Evolutionary conservation across 2,329 filamentous ascomycete species (phyloP), one percentile per base, ranked within the genome.

Genomic region (Teratosphaeria gauchensis): DNA sequence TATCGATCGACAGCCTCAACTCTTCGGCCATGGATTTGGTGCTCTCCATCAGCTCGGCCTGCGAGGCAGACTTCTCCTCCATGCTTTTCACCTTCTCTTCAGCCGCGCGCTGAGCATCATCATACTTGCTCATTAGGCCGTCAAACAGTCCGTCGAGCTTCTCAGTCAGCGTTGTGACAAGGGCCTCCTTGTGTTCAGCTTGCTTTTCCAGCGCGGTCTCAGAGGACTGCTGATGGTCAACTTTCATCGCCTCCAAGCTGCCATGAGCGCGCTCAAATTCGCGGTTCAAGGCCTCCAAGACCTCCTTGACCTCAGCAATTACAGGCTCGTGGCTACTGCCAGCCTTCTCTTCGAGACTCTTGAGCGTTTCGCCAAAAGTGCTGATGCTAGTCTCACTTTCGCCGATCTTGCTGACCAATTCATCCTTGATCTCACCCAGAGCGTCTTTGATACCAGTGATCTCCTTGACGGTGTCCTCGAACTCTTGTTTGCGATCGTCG

Each of bases 231-330:
- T 84, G 89, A 2, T 86, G 82, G 62, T 95, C 90, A n/a, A 90
- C 79, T 75, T 92, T 94, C 56, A 86, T 82, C 6, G 87, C 88
- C 58, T 89, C 87, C 28, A 94, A 81, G n/a, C 88, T 84, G 16
- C 86, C 85, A 65, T 90, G 88, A 11, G 89, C 87, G 62, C 92
- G 88, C 67, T 96, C 91, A 61, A 97, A 96, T 70, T 96, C 92
- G 1, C 83, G 77, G 72, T 88, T 91, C 74, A 97, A 85, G 2
- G 85, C 83, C 67, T 88, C 85, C 67, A 86, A 80, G 59, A 92
- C 77, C 51, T 81, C 78, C 64, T 88, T 79, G 55, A 80, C 72
- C 58, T 79, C 77, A n/a, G 73, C 71, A 35, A 72, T 73, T 58
- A 79, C 67, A 46, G 72, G 74, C 62, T 73, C 72, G 56, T 75